Percentiles rank a stretch among this genome's conserved stretches.
These are phyloP conservation scores for Forsythia suspensa DNA, from an alignment of 257 asterid genomes.

Conservation along the genomic window DNA sequence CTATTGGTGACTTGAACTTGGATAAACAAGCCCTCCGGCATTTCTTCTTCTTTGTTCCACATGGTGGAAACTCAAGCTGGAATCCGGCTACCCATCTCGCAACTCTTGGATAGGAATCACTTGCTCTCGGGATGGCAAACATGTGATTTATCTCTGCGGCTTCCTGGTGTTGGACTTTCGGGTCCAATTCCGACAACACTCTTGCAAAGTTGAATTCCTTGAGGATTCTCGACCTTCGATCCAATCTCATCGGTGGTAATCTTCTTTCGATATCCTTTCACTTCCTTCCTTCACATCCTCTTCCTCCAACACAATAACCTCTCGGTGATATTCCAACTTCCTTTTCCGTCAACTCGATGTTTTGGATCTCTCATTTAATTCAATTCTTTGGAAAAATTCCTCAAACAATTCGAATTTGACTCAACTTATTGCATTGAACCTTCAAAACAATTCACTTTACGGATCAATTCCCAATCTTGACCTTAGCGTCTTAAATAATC, in stretches of 20 bases:
- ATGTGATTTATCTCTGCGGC: slow-evolving; percentile 52
- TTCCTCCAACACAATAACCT: slow-evolving; percentile 62
- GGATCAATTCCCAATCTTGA: slow-evolving; percentile 61
- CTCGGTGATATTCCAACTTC: slow-evolving; percentile 52
- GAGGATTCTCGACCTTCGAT: slow-evolving; percentile 51
- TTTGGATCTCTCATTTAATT: slow-evolving; percentile 61
- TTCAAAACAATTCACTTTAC: slow-evolving; percentile 69
- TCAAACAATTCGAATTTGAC: slow-evolving; percentile 44
- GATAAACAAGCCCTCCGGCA: too few relatives aligned
- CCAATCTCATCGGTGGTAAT: slow-evolving; percentile 52
- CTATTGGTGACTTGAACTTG: too few relatives aligned
- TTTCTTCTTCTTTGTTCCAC: too few relatives aligned
- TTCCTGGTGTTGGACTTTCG: slow-evolving; percentile 68
- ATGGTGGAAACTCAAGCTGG: too few relatives aligned
- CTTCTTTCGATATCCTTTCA: slow-evolving; percentile 55
- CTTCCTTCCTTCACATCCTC: slow-evolving; percentile 53
- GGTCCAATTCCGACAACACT: slow-evolving; percentile 56
- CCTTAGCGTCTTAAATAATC: slow-evolving; percentile 39
- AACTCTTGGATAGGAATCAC: slow-evolving; percentile 43
- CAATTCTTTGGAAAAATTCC: slow-evolving; percentile 56
- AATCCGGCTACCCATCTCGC: too few relatives aligned
- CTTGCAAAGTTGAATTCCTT: slow-evolving; percentile 40
- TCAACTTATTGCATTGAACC: slow-evolving; percentile 54
- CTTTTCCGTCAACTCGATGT: slow-evolving; percentile 35
- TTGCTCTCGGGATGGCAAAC: slow-evolving; percentile 46